Base-by-base conservation (phyloP, 2,329 filamentous ascomycete species). In the Myrmaecium sp. region DNA sequence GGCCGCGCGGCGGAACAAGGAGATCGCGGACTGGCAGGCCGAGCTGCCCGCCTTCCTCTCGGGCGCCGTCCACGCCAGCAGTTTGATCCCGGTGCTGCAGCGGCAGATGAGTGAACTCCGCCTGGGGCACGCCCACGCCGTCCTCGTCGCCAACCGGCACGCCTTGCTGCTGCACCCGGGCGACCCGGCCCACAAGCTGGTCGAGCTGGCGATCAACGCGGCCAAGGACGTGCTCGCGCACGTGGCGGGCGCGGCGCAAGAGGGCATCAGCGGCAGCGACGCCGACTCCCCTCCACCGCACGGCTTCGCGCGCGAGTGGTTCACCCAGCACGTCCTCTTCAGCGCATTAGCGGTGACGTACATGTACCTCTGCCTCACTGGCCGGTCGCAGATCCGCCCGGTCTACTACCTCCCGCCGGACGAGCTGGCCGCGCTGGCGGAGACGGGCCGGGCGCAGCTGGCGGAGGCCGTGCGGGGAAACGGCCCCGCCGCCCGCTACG, bases 261-360 rank as follows among this genome's bases (percentile, higher is more conserved):
- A 54, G 15, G 47, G 46, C 14, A 41, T 37, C 11, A n/a, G n/a
- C n/a, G n/a, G n/a, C n/a, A n/a, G n/a, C n/a, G n/a, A n/a, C n/a
- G n/a, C n/a, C n/a, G n/a, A n/a, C n/a, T n/a, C n/a, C n/a, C n/a
- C n/a, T n/a, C n/a, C n/a, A n/a, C n/a, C n/a, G n/a, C n/a, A n/a
- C n/a, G 33, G 51, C 5, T 59, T 54, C 15, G 51, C 58, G 22
- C 54, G 56, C 0, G 50, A 59, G 14, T 60, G 58, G 58, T 62
- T 57, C 49, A 62, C 55, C 6, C 57, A 58, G 12, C 62, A 62
- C 24, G 54, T 61, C 0, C 54, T 53, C 1, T 63, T 64, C 18
- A 64, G 60, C 30, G 58, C 60, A 1, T 34, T 64, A 4, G 52
- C 52, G 0, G 52, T 62, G 0, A 47, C 58, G 0, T 63, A 63